Percentiles rank a stretch among this genome's conserved stretches.
Conservation (phyloP, 805 yeast species). For the Saccharomycopsis vini region DNA sequence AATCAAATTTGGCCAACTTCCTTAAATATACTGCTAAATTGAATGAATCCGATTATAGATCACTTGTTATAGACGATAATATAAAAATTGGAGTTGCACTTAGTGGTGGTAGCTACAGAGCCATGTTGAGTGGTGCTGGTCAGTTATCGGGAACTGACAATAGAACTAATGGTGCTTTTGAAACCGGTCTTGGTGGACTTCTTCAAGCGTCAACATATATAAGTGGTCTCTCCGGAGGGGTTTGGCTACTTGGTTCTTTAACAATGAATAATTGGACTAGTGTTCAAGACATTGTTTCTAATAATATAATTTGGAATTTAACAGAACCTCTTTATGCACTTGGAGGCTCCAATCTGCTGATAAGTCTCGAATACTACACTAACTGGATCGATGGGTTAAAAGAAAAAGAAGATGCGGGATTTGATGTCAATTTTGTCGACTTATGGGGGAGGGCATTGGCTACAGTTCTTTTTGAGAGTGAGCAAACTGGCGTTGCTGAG, state of each 20-base stretch:
- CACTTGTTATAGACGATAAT: constrained; percentile 33
- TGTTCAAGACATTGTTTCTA: constrained; percentile 44
- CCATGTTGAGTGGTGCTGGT: constrained; percentile 83
- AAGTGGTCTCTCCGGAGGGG: constrained; percentile 78
- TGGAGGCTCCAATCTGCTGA: constrained; percentile 31
- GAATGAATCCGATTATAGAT: constrained; percentile 23
- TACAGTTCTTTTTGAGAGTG: constrained; percentile 56
- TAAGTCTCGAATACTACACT: constrained; percentile 22
- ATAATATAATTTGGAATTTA: constrained; percentile 25
- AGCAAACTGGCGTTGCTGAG: constrained; percentile 47
- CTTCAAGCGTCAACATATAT: constrained; percentile 63
- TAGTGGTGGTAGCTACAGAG: constrained; percentile 89
- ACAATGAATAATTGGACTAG: constrained; percentile 66
- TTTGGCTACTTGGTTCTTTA: constrained; percentile 69
- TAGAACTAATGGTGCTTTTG: constrained; percentile 48
- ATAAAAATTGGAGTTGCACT: constrained; percentile 51
- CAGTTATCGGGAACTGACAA: constrained; percentile 70
- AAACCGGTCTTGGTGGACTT: constrained; percentile 62
- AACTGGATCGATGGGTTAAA: constrained; percentile 35
- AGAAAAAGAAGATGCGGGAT: constrained; percentile 54
- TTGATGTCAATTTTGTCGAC: constrained; percentile 55
- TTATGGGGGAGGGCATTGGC: constrained; percentile 73
- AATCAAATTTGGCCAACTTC: constrained; percentile 37
- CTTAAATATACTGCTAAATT: constrained; percentile 29
- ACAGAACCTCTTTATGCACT: constrained; percentile 52